Evolutionary conservation across 495 filamentous ascomycete species (phyloP), one percentile per base, ranked within the genome.

Genomic region (Staphylotrichum longicolle): DNA sequence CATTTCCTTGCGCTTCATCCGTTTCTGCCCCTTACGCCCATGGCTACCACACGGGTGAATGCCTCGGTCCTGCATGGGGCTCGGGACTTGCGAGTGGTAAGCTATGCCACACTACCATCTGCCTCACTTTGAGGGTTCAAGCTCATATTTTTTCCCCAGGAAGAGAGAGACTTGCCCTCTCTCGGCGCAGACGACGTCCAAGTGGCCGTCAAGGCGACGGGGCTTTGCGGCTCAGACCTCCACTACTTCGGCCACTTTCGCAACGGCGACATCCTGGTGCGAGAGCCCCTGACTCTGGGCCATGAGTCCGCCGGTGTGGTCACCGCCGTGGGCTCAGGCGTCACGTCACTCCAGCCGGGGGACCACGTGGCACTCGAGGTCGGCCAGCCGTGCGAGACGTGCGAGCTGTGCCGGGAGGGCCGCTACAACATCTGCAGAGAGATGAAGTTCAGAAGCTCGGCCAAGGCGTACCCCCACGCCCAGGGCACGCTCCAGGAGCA

Each of bases 341-440:
- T 82, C 27, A 72, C 74, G 0, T 48, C 63, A 9, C 65, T 87
- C 12, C 66, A 73, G 35, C 50, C 74, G 64, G 90, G 89, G 41
- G 90, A 94, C 70, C 83, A 83, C 33, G 89, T 94, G n/a, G 89
- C 88, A 0, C 77, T 94, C 15, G 90, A 94, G 77, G 88, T 91
- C 67, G 89, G 89, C n/a, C 74, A 90, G 8, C 89, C 90, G n/a
- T 95, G 91, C 68, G 81, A 80, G 33, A 65, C 77, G 48, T 95
- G 91, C 71, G 76, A 80, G 7, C 74, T 87, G 30, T 95, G 91
- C 71, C 65, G 66, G 20, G 77, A 78, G 48, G 88, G 88, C 33
- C 80, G 90, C 54, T 94, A 95, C 72, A 96, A 95, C 73, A 89
- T 96, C 76, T 96, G 91, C 80, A 78, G 80, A n/a, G 72, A 75